Evolutionary conservation across 345 rosid species (phyloP).

Genomic region (Lagerstroemia speciosa): DNA sequence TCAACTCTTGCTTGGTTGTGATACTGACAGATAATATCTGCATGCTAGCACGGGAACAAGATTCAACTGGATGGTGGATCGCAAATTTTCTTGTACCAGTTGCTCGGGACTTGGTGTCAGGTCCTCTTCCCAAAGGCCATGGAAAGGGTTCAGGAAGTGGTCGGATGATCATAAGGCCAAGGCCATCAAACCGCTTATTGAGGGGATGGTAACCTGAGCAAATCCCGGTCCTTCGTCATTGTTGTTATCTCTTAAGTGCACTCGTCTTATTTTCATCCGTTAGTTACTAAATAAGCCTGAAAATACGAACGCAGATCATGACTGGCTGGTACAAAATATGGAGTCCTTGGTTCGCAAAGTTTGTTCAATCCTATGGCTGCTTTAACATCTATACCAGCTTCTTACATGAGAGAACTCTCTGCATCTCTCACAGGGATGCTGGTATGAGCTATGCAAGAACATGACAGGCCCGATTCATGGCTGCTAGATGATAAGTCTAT

Average conservation of each 20-base stretch:
- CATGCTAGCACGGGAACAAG: constrained; percentile 88
- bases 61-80: constrained; percentile 40
- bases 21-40: background rate
- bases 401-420: constrained; percentile 55
- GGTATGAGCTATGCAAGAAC: constrained; percentile 84
- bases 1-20: background rate
- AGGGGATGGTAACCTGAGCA: constrained; percentile 67
- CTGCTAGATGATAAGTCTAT: constrained; percentile 40
- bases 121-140: constrained; percentile 86
- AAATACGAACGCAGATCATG: constrained; percentile 43
- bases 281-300: background rate
- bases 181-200: constrained; percentile 73
- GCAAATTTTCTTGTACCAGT: constrained; percentile 64
- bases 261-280: constrained; percentile 1
- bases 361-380: constrained; percentile 64
- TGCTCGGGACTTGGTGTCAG: constrained; percentile 99
- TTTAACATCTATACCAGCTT: constrained; percentile 78
- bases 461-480: constrained; percentile 80
- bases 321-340: constrained; percentile 97
- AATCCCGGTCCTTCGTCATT: background rate
- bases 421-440: constrained; percentile 88
- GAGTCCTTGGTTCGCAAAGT: constrained; percentile 99
- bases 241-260: background rate
- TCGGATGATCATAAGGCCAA: constrained; percentile 71
- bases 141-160: constrained; percentile 97